Conservation (phyloP, 2,329 filamentous ascomycete genomes). For the Teratosphaeria destructans region DNA sequence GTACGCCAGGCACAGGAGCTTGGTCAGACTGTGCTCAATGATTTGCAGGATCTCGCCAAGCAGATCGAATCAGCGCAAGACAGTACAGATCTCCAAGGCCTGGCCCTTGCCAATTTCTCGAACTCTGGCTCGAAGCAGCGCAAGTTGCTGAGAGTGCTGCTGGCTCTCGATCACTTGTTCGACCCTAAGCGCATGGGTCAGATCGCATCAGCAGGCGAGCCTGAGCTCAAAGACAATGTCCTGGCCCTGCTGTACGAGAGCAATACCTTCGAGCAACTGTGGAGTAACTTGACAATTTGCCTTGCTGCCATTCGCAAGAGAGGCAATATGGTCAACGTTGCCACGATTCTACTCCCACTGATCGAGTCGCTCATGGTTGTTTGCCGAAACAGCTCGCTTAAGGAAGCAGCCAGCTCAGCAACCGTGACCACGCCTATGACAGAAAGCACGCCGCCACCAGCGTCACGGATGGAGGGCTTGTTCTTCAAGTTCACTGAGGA, state of each 20-base stretch:
- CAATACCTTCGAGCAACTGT: conserved; percentile 77
- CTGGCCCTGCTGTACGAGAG: conserved; percentile 84
- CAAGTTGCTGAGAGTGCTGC: conserved; percentile 83
- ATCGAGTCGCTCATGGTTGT: conserved; percentile 98
- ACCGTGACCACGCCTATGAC: conserved; percentile 38
- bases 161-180: conserved; percentile 90
- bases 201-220: conserved; percentile 29
- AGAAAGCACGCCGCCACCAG: conserved; percentile 69
- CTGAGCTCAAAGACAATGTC: conserved; percentile 69
- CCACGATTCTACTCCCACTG: conserved; percentile 84
- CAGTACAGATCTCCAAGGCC: conserved; percentile 88
- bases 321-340: conserved; percentile 93
- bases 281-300: conserved; percentile 85
- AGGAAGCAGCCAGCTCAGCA: conserved; percentile 46
- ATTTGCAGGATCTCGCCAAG: conserved; percentile 73
- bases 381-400: conserved; percentile 89
- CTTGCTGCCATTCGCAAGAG: conserved; percentile 79
- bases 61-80: conserved; percentile 80
- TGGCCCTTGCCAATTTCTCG: conserved; percentile 90
- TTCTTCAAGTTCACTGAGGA: conserved; percentile 98
- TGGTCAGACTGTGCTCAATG: conserved; percentile 72
- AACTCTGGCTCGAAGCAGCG: conserved; percentile 93
- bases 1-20: conserved; percentile 76
- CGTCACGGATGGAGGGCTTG: conserved; percentile 72
- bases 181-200: conserved; percentile 51